phyloP scores from a whole-genome alignment of 305 asterid genomes.

The Fraxinus ornus region DNA sequence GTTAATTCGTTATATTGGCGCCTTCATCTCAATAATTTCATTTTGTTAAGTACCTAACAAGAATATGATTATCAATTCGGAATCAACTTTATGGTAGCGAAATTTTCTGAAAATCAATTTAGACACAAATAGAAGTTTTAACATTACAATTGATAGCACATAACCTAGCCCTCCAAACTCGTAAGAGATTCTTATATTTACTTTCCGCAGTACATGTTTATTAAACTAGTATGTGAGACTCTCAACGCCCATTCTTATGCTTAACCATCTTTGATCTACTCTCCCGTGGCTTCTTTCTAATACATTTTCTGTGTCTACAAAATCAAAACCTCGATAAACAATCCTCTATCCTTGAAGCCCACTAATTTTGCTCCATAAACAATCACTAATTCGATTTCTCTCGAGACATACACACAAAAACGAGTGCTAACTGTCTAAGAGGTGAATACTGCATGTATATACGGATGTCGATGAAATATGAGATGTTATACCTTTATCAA shows the following conservation, averaged over 20 bases:
- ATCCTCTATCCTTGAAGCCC: not conserved
- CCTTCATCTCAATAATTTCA: not conserved
- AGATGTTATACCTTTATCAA: conserved; percentile 55
- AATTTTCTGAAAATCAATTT: not conserved
- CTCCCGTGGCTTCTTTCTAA: not conserved
- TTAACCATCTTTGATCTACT: not conserved
- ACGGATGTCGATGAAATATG: not conserved
- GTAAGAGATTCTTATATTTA: not conserved
- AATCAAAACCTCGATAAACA: not conserved
- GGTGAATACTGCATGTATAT: not conserved
- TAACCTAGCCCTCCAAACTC: not conserved
- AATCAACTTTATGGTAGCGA: not conserved
- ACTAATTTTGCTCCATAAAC: not conserved
- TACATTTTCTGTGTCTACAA: not conserved
- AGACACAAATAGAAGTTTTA: not conserved
- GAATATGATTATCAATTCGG: not conserved
- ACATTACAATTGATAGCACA: not conserved
- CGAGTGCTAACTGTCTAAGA: not conserved
- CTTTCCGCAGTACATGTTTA: not conserved
- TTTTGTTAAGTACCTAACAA: not conserved
- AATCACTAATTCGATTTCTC: not conserved
- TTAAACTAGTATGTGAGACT: not conserved
- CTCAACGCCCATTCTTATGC: not conserved
- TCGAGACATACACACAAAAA: not conserved
- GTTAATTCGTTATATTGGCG: not conserved